Conservation (phyloP, 2,329 filamentous ascomycete species). For the Torrubiellomyces zombiae region DNA sequence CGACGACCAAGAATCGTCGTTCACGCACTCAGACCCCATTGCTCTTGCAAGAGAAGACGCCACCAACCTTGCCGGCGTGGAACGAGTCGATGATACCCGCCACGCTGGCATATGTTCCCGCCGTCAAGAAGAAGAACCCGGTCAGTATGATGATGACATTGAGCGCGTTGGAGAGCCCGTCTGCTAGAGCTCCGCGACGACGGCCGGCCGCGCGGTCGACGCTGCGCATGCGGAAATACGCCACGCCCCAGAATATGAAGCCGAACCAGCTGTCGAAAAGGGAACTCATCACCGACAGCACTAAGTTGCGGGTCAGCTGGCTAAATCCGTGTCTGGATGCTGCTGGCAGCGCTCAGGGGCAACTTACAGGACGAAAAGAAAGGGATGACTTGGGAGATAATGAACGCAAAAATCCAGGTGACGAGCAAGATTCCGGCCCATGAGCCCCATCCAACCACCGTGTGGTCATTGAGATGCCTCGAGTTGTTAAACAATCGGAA, state of each 20-base stretch:
- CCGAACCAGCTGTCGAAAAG: constrained; percentile 88
- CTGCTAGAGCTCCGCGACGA: constrained; percentile 30
- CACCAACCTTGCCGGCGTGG: constrained; percentile 42
- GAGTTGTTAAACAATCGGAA: constrained; percentile 74
- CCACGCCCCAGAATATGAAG: constrained; percentile 87
- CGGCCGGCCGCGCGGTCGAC: constrained; percentile 40
- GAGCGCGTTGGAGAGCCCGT: constrained; percentile 38
- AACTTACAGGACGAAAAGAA: constrained; percentile 64
- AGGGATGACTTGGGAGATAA: constrained; percentile 83
- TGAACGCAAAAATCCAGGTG: constrained; percentile 77
- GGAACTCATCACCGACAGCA: constrained; percentile 63
- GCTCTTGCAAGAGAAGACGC: constrained; percentile 56
- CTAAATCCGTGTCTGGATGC: too few relatives aligned
- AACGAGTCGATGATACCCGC: constrained; percentile 64
- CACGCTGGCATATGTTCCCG: constrained; percentile 66
- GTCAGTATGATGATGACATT: constrained; percentile 59
- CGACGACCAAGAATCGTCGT: too few relatives aligned
- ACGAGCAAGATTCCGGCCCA: constrained; percentile 56
- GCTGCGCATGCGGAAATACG: constrained; percentile 59
- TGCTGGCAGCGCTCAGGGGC: background rate
- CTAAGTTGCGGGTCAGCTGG: constrained; percentile 8
- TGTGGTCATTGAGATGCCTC: constrained; percentile 66
- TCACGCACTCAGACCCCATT: constrained; percentile 44
- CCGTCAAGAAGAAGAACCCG: constrained; percentile 67
- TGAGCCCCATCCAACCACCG: constrained; percentile 58